A percentile compares a stretch with the other conserved stretches of the same genome.
Evolutionary conservation across 768 basidiomycete genomes (phyloP).

Genomic region (Auriscalpium vulgare): DNA sequence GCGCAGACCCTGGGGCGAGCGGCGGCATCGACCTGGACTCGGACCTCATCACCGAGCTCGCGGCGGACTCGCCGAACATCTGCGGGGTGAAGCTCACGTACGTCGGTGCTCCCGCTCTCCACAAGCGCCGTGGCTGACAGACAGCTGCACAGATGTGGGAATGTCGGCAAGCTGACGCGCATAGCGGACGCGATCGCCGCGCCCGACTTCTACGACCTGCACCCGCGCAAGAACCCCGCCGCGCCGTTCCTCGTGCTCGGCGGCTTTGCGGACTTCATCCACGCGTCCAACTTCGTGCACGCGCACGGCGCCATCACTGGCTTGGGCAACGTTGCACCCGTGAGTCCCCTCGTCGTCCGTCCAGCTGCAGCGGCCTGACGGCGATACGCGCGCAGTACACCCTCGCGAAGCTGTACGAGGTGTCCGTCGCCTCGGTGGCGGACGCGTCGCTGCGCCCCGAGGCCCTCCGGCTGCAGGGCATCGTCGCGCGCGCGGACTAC

Average conservation of each 20-base stretch:
- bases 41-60: conserved; percentile 77
- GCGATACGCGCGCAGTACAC: conserved; percentile 36
- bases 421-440: conserved; percentile 48
- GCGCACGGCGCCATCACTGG: conserved; percentile 90
- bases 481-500: conserved; percentile 73
- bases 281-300: conserved; percentile 62
- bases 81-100: conserved; percentile 87
- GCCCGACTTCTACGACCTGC: conserved; percentile 41
- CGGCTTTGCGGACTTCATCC: conserved; percentile 78
- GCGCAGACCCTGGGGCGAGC: conserved; percentile 72
- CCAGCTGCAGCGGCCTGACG: background rate
- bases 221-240: conserved; percentile 61
- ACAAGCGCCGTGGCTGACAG: conserved; percentile 6
- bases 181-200: conserved; percentile 63
- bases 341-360: conserved; percentile 21
- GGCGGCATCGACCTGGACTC: conserved; percentile 91
- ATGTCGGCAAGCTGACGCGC: conserved; percentile 85
- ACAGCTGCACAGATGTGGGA: conserved; percentile 57
- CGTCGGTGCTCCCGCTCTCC: conserved; percentile 21
- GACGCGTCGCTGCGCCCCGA: conserved; percentile 54
- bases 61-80: conserved; percentile 65
- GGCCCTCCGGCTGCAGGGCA: conserved; percentile 70
- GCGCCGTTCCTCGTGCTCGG: conserved; percentile 80
- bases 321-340: conserved; percentile 77
- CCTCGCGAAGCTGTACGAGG: conserved; percentile 49